Conservation (phyloP, 2,329 filamentous ascomycete species). For the Trichoderma sp. region DNA sequence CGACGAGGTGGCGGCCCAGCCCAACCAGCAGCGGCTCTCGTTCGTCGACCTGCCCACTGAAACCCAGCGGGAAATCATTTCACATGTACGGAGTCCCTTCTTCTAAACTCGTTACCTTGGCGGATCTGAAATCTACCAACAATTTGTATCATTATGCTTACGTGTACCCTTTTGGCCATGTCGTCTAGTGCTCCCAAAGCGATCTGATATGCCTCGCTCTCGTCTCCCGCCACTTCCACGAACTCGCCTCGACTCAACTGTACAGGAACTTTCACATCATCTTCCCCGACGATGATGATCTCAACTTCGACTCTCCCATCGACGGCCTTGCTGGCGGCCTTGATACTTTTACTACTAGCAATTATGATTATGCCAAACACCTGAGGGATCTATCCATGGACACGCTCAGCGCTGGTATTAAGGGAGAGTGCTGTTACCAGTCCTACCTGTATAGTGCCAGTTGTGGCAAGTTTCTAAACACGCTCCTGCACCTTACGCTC, state of each 20-base stretch:
- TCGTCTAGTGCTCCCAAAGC: constrained; percentile 45
- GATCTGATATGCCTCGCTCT: constrained; percentile 58
- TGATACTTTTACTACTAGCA: constrained; percentile 60
- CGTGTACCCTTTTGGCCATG: constrained; percentile 1
- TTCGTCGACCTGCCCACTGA: constrained; percentile 47
- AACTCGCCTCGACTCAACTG: constrained; percentile 55
- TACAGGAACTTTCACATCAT: constrained; percentile 60
- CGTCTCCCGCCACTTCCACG: constrained; percentile 55
- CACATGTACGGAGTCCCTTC: constrained; percentile 38
- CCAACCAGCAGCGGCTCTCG: constrained; percentile 23
- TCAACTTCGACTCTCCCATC: constrained; percentile 49
- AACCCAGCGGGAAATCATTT: constrained; percentile 48
- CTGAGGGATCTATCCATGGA: constrained; percentile 56
- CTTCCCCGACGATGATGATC: constrained; percentile 58
- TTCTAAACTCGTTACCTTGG: neutral
- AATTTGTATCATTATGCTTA: neutral
- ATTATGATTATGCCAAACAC: constrained; percentile 60
- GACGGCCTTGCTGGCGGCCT: constrained; percentile 57
- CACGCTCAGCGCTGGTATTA: constrained; percentile 49
- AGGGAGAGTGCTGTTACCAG: constrained; percentile 53
- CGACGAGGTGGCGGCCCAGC: constrained; percentile 27
- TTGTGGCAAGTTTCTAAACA: constrained; percentile 63
- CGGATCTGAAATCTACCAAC: neutral
- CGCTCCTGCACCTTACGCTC: constrained; percentile 54
- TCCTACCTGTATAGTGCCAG: constrained; percentile 53